phyloP scores from a whole-genome alignment of 2,329 filamentous ascomycete genomes.

The Claviceps sp. region DNA sequence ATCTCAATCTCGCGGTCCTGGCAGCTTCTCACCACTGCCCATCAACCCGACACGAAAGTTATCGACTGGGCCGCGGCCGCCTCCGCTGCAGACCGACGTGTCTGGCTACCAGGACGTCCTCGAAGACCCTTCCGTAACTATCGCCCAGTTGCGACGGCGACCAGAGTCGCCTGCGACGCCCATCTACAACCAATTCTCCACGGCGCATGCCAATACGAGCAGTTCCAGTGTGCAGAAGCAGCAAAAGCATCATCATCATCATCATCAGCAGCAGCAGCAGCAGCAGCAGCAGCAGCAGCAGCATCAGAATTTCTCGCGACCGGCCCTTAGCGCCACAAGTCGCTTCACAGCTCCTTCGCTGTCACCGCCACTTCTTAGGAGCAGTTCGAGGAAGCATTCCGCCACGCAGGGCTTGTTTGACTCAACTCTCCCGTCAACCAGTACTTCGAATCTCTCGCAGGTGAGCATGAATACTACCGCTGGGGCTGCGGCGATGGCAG shows the following conservation, averaged over 20 bases:
- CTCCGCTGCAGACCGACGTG: constrained; percentile 20
- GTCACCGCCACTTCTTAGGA: constrained; percentile 20
- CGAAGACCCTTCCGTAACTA: constrained; percentile 22
- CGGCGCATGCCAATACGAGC: constrained; percentile 32
- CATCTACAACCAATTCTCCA: constrained; percentile 34
- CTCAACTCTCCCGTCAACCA: constrained; percentile 52
- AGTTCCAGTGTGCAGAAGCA: constrained; percentile 21
- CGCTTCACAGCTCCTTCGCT: constrained; percentile 17
- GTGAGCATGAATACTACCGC: constrained; percentile 28
- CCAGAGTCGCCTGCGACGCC: constrained; percentile 28
- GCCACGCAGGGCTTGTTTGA: constrained; percentile 68
- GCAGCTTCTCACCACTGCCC: constrained; percentile 43
- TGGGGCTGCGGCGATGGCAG: constrained; percentile 24
- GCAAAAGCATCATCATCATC: too few species aligned
- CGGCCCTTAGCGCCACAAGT: constrained; percentile 18
- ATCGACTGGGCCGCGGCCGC: constrained; percentile 17
- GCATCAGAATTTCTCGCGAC: constrained; percentile 47
- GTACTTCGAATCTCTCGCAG: constrained; percentile 39
- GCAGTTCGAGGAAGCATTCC: constrained; percentile 52
- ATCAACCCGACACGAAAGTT: constrained; percentile 15
- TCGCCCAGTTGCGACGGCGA: constrained; percentile 32
- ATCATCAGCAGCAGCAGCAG: too few species aligned
- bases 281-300: constrained; percentile 6
- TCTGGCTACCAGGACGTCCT: constrained; percentile 16
- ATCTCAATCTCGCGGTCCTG: constrained; percentile 33